A percentile compares a stretch with the other conserved stretches of the same genome.
Evolutionary conservation across 1,284 basidiomycete species (phyloP).

Genomic region (Exobasidium rhododendri): DNA sequence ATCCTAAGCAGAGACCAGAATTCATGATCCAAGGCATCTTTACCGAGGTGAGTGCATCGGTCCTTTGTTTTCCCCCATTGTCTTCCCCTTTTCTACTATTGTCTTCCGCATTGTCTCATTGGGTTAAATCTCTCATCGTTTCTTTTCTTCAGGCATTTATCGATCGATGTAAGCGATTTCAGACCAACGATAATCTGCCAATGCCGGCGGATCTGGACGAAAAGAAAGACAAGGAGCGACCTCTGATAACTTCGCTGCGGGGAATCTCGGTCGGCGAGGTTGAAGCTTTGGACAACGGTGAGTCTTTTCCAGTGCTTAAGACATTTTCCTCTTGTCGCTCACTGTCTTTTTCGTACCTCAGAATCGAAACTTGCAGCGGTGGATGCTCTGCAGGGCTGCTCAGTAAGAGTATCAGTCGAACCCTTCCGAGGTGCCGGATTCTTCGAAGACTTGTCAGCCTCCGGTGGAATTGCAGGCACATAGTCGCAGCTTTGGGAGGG

Average conservation of each 20-base stretch:
- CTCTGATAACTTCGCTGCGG: neutral
- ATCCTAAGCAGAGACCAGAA: neutral
- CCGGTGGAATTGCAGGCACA: no score
- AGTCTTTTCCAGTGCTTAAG: neutral
- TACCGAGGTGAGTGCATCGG: slow-evolving; percentile 1
- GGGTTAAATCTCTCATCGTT: neutral
- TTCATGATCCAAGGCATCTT: slow-evolving; percentile 4
- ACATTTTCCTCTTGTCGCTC: neutral
- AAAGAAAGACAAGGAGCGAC: neutral
- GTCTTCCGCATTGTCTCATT: no score
- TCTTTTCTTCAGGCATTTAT: slow-evolving; percentile 3
- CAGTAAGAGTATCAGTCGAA: neutral
- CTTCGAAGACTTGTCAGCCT: neutral
- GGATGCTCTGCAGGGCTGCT: neutral
- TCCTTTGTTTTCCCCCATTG: no score
- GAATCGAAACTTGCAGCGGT: neutral
- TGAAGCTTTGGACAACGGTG: neutral
- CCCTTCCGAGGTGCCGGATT: neutral
- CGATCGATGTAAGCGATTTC: neutral
- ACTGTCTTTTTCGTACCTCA: neutral
- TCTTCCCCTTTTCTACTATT: no score
- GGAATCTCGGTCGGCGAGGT: neutral
- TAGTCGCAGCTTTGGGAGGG: no score
- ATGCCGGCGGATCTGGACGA: neutral
- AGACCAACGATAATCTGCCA: neutral